Evolutionary conservation across 139 green algal species (phyloP), one percentile per base, ranked within the genome.

Genomic region (Chlamydomonas eustigma): DNA sequence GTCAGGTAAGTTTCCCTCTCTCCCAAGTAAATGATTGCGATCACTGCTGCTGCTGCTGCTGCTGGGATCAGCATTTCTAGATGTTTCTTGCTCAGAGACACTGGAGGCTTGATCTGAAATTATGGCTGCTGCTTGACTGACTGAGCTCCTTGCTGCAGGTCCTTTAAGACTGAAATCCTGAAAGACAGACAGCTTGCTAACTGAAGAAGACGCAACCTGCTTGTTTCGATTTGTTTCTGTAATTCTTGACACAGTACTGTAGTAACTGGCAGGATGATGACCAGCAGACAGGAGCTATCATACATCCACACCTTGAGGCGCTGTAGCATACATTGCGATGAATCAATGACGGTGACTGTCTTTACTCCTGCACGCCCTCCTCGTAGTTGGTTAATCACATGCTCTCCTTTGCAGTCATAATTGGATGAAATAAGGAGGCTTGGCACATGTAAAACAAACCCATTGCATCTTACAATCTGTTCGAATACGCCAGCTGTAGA

Each of bases 21-120:
- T 28, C 18, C n/a, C n/a, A n/a, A n/a, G n/a, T n/a, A n/a, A n/a
- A n/a, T n/a, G n/a, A n/a, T 22, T 28, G n/a, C 63, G n/a, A 8
- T 28, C 63, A 8, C 66, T 32, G 66, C 66, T 32, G 66, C 66
- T 35, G 58, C 58, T 70, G 66, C 66, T 35, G 58, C 58, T 70
- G 58, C 58, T 35, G 58, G 25, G 25, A 70, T 70, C 18, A 70
- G 6, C 34, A 35, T 28, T 35, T 24, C 58, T 70, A 28, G 58
- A 18, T 28, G 25, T 70, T 5, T 32, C 22, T 24, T 70, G 8
- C 18, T 70, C 58, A 28, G 25, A 34, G 25, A 5, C 18, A 28
- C 25, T 70, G 25, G 28, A 70, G 8, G 25, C 22, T 70, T 24
- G 24, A 24, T 28, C 28, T 32, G 28, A 37, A 5, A 70, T 70